Conservation (phyloP, 768 basidiomycete species). For the Mycena indigotica region DNA sequence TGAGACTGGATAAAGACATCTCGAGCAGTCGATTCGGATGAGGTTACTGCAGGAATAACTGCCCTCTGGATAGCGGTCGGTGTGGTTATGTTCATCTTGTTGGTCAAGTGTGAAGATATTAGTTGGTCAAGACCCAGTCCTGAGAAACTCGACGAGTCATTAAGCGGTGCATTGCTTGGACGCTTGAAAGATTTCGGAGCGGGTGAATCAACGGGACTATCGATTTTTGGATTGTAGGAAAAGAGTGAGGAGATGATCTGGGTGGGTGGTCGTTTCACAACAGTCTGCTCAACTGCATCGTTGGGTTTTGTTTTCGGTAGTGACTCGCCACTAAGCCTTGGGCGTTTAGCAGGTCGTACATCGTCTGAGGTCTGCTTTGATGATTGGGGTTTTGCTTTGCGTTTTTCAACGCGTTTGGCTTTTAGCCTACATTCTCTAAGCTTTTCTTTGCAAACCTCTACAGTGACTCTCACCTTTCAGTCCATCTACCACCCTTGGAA, state of each 20-base stretch:
- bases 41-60: conserved; percentile 58
- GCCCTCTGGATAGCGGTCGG: conserved; percentile 91
- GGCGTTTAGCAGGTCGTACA: conserved; percentile 50
- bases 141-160: conserved; percentile 73
- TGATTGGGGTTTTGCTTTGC: conserved; percentile 9
- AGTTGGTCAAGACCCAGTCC: conserved; percentile 85
- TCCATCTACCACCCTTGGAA: conserved; percentile 67
- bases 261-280: conserved; percentile 31
- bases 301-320: conserved; percentile 12
- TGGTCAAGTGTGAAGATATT: conserved; percentile 72
- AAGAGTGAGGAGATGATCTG: conserved; percentile 90
- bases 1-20: conserved; percentile 96
- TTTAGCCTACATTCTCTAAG: conserved; percentile 70
- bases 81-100: conserved; percentile 79
- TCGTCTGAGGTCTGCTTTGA: conserved; percentile 28
- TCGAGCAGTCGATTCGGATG: conserved; percentile 43
- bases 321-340: conserved; percentile 31
- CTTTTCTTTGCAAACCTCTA: conserved; percentile 20
- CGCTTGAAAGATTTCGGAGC: conserved; percentile 31
- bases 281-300: conserved; percentile 13
- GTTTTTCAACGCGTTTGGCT: conserved; percentile 61
- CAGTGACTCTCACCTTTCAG: conserved; percentile 59
- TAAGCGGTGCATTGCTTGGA: conserved; percentile 85
- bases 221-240: conserved; percentile 76
- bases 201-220: conserved; percentile 37